A percentile compares a stretch with the other conserved stretches of the same genome.
Conservation (phyloP, 768 basidiomycete species). For the Xerocomellus amylosporus region DNA sequence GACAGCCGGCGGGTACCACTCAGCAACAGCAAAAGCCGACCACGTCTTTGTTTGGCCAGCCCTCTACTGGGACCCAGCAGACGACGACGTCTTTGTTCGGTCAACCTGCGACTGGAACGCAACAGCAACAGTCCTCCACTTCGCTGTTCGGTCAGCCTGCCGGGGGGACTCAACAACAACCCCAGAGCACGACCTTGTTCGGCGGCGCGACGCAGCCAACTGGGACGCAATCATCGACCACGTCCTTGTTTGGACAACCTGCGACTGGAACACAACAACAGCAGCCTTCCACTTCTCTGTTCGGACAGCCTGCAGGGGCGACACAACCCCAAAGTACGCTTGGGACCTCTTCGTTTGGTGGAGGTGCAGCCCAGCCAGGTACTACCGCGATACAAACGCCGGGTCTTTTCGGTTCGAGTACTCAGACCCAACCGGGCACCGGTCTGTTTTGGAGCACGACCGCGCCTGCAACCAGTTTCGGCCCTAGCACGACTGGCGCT, state of each 20-base stretch:
- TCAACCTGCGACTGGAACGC: constrained; percentile 33
- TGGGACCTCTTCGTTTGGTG: constrained; percentile 34
- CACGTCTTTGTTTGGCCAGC: constrained; percentile 32
- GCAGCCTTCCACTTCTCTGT: constrained; percentile 33
- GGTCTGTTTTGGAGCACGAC: constrained; percentile 29
- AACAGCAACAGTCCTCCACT: constrained; percentile 33
- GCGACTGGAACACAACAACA: constrained; percentile 35
- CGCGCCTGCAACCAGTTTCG: constrained; percentile 3
- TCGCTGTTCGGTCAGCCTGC: constrained; percentile 40
- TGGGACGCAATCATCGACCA: constrained; percentile 12
- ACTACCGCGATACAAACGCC: constrained; percentile 10
- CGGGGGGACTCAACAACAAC: constrained; percentile 20
- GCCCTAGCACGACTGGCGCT: constrained; percentile 2
- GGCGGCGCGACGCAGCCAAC: constrained; percentile 15
- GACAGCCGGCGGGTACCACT: constrained; percentile 29
- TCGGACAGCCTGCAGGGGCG: constrained; percentile 34
- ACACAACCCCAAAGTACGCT: constrained; percentile 26
- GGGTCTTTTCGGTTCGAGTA: constrained; percentile 18
- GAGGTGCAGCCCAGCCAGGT: constrained; percentile 14
- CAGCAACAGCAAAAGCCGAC: constrained; percentile 29
- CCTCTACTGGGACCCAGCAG: constrained; percentile 17
- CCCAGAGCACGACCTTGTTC: constrained; percentile 31
- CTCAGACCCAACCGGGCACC: constrained; percentile 23
- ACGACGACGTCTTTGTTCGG: constrained; percentile 19
- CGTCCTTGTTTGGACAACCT: constrained; percentile 30